phyloP scores from a whole-genome alignment of 129 eudicot genomes.

The Silybum marianum region DNA sequence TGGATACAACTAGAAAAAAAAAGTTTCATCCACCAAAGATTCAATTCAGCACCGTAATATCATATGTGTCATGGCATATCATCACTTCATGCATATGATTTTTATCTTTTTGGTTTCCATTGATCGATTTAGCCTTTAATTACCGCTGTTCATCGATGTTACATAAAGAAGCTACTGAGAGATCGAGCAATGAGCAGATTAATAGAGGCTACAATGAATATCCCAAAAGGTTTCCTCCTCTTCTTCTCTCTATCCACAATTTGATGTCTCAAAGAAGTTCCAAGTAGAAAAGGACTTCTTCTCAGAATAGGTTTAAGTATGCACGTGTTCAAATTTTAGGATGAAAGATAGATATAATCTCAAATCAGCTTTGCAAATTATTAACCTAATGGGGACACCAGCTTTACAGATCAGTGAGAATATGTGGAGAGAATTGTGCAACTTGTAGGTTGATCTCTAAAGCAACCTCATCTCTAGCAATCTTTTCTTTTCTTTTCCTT shows the following conservation, averaged over 20 bases:
- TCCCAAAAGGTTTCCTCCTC: background rate
- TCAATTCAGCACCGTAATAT: background rate
- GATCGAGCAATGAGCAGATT: no score
- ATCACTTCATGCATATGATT: background rate
- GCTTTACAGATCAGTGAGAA: background rate
- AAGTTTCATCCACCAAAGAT: background rate
- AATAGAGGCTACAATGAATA: background rate
- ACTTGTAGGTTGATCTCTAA: background rate
- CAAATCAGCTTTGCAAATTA: conserved; percentile 1
- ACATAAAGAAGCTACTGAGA: no score
- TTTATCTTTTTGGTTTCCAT: background rate
- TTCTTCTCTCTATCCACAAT: background rate
- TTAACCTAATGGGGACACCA: background rate
- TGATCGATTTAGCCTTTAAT: background rate
- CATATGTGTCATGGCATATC: background rate
- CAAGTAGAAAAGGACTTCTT: background rate
- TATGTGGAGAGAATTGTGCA: conserved; percentile 1
- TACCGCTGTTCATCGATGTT: background rate
- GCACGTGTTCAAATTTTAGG: conserved; percentile 1
- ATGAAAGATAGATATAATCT: background rate
- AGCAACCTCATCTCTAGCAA: background rate
- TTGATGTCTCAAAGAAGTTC: background rate
- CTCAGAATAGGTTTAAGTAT: background rate
- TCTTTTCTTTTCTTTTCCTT: background rate
- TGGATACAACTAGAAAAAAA: background rate